phyloP scores from a whole-genome alignment of 306 rosid species.

The barrel medic (Medicago truncatula) region MtrunA17r5.0-ANR NC_053046.1:3446501-3447000 shows the following conservation, averaged over 20 bases:
- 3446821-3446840: too few relatives aligned
- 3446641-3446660: constrained; percentile 2
- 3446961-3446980: not conserved
- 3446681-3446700: not conserved
- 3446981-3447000: constrained; percentile 15
- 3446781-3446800: too few relatives aligned
- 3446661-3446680: constrained; percentile 13
- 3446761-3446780: not conserved
- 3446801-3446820: too few relatives aligned
- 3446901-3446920: not conserved
- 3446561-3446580: not conserved
- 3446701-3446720: not conserved
- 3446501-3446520: constrained; percentile 5
- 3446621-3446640: not conserved
- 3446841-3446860: too few relatives aligned
- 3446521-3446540: not conserved
- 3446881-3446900: too few relatives aligned
- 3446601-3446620: not conserved
- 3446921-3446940: not conserved
- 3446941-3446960: not conserved
- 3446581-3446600: not conserved
- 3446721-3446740: not conserved
- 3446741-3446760: not conserved
- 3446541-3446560: not conserved
- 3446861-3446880: too few relatives aligned